A percentile compares a stretch with the other conserved stretches of the same genome.
phyloP scores from a whole-genome alignment of 495 filamentous ascomycete genomes.

The Annulohypoxylon bovei region DNA sequence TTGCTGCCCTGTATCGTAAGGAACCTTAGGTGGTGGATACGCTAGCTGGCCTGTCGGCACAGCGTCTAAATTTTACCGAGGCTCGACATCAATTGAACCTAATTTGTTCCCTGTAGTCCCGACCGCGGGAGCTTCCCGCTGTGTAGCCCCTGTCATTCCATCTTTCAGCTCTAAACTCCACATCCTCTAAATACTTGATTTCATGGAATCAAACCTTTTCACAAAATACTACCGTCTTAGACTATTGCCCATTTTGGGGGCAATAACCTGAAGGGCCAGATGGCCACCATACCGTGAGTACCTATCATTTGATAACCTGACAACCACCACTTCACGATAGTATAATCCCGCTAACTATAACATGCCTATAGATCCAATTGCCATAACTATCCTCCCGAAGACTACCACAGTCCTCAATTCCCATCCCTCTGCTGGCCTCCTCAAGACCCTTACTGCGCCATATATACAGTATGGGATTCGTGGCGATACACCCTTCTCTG shows the following conservation, averaged over 20 bases:
- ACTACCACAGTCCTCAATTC: conserved; percentile 79
- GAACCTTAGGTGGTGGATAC: neutral
- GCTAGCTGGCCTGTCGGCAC: neutral
- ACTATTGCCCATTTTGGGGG: neutral
- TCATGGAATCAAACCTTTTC: neutral
- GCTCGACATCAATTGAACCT: conserved; percentile 24
- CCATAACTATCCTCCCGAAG: conserved; percentile 64
- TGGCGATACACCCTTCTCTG: conserved; percentile 93
- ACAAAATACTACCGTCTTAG: neutral
- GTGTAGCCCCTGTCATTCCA: conserved; percentile 16
- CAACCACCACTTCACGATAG: no score
- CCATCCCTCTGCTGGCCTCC: conserved; percentile 72
- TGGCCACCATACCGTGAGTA: conserved; percentile 37
- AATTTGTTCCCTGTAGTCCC: neutral
- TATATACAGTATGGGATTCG: conserved; percentile 82
- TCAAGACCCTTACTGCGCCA: conserved; percentile 67
- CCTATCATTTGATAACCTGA: neutral
- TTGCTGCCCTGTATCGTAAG: conserved; percentile 6
- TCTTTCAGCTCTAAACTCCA: conserved; percentile 26
- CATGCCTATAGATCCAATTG: conserved; percentile 41
- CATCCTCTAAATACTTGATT: neutral
- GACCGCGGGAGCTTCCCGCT: conserved; percentile 23
- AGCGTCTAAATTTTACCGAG: conserved; percentile 31
- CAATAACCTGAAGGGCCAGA: conserved; percentile 24
- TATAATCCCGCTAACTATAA: conserved; percentile 28